Conservation (phyloP, 805 yeast species). For the Wickerhamomyces strasburgensis region DNA sequence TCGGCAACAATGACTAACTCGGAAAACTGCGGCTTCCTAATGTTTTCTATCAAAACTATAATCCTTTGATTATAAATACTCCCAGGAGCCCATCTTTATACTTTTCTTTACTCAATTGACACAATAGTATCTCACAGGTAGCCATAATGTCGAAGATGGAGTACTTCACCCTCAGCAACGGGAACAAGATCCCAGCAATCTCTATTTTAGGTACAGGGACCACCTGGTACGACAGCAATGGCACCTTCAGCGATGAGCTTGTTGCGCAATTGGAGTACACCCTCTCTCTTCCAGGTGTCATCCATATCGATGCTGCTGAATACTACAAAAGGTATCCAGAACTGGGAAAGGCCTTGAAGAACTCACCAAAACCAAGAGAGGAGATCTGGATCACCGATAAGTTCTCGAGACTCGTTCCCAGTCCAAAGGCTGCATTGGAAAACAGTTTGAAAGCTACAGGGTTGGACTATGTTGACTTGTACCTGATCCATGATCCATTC, state of each 20-base stretch:
- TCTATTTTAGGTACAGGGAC: slow-evolving; percentile 59
- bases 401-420: slow-evolving; percentile 31
- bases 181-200: slow-evolving; percentile 39
- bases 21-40: no score
- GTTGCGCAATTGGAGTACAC: slow-evolving; percentile 30
- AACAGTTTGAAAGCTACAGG: slow-evolving; percentile 34
- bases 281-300: slow-evolving; percentile 39
- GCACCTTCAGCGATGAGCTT: slow-evolving; percentile 27
- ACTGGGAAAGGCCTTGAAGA: slow-evolving; percentile 42
- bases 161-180: slow-evolving; percentile 29
- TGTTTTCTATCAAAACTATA: no score
- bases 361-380: slow-evolving; percentile 39
- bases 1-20: no score
- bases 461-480: slow-evolving; percentile 47
- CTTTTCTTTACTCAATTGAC: slow-evolving; percentile 1
- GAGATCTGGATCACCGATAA: slow-evolving; percentile 54
- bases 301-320: slow-evolving; percentile 58
- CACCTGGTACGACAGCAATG: slow-evolving; percentile 40
- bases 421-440: slow-evolving; percentile 39
- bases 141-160: slow-evolving; percentile 7
- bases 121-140: not conserved
- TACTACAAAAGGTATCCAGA: slow-evolving; percentile 50
- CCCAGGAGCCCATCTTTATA: no score
- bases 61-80: not conserved
- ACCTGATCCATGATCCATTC: slow-evolving; percentile 45